A percentile compares a stretch with the other conserved stretches of the same genome.
Conservation (phyloP, 176 grass and related monocot species). For the Hordeum marinum region DNA sequence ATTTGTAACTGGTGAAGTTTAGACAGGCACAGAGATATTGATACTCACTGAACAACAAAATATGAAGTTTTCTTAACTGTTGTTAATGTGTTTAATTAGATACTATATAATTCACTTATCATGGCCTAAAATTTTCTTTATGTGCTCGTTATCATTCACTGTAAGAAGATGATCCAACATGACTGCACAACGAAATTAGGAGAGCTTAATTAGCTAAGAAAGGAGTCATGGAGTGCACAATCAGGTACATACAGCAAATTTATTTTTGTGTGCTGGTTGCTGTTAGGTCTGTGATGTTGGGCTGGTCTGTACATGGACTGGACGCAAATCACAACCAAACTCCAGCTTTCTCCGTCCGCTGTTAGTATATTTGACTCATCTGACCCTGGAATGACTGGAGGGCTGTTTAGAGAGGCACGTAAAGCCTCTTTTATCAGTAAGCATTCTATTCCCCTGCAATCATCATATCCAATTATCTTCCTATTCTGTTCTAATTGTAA, state of each 20-base stretch:
- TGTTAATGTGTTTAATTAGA: neutral
- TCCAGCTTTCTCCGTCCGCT: neutral
- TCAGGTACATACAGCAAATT: neutral
- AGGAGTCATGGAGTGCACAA: neutral
- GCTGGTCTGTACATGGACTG: neutral
- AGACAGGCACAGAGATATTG: neutral
- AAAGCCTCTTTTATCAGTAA: constrained; percentile 46
- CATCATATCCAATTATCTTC: neutral
- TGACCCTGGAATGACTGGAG: constrained; percentile 39
- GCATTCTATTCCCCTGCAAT: neutral
- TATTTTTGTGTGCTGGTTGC: neutral
- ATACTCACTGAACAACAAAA: neutral
- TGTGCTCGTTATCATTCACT: neutral
- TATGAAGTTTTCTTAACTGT: neutral
- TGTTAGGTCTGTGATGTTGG: neutral
- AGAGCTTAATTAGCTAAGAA: neutral
- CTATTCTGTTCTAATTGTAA: constrained; percentile 47
- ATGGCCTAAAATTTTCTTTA: neutral
- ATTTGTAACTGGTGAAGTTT: constrained; percentile 15
- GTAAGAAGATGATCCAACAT: constrained; percentile 1
- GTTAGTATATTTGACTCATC: constrained; percentile 35
- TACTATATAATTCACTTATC: neutral
- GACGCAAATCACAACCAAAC: neutral
- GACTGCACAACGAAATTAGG: neutral
- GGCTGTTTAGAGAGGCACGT: constrained; percentile 48